These are phyloP conservation scores for Colletotrichum melonis DNA, from an alignment of 2,329 filamentous ascomycete species.

Conservation along the genomic window DNA sequence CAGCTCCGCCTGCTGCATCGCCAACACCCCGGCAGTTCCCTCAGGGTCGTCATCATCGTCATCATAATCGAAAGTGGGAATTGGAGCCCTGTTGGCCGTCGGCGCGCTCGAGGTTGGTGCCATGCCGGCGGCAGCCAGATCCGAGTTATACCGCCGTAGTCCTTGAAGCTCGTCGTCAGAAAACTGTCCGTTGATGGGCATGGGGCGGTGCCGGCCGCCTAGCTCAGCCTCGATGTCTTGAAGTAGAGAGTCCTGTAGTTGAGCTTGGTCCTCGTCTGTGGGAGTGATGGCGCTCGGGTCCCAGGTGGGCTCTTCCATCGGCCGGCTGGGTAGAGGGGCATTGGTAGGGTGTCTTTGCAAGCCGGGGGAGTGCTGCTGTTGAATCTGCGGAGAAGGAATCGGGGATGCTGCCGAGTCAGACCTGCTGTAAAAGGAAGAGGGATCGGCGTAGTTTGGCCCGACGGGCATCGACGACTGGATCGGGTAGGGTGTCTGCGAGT, in stretches of 20 bases:
- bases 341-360: constrained; percentile 69
- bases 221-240: constrained; percentile 69
- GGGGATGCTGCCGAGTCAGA: constrained; percentile 61
- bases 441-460: constrained; percentile 63
- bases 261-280: constrained; percentile 42
- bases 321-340: constrained; percentile 67
- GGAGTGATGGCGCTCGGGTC: constrained; percentile 47
- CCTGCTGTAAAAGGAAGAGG: constrained; percentile 56
- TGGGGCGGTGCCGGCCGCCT: constrained; percentile 52
- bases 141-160: constrained; percentile 63
- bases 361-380: constrained; percentile 56
- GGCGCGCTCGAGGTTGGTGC: constrained; percentile 53
- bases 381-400: constrained; percentile 55
- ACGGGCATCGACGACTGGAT: constrained; percentile 63
- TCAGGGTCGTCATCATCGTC: constrained; percentile 89
- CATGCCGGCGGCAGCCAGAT: constrained; percentile 55
- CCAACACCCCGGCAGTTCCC: constrained; percentile 84
- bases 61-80: constrained; percentile 52
- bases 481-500: constrained; percentile 63
- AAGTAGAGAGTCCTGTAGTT: constrained; percentile 63
- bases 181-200: constrained; percentile 54
- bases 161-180: constrained; percentile 59
- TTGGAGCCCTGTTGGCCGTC: constrained; percentile 51
- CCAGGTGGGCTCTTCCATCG: constrained; percentile 57
- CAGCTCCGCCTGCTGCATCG: constrained; percentile 86